Evolutionary conservation across 305 asterid species (phyloP).

Genomic region (Ruellia speciosa): DNA sequence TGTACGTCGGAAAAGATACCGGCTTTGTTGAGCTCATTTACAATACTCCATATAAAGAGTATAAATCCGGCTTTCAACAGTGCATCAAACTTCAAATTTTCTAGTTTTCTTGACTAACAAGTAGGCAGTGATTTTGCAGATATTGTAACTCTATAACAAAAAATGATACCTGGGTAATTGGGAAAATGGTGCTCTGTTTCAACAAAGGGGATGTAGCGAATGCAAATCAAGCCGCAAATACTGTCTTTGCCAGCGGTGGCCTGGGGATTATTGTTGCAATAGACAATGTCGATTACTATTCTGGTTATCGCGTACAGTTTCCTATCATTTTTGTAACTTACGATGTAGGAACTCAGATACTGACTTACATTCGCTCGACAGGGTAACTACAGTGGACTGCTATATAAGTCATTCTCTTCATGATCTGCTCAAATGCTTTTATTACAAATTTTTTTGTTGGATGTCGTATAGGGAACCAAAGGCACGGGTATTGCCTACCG

Average conservation of each 20-base stretch:
- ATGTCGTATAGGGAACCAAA: conserved; percentile 9
- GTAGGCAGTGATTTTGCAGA: conserved; percentile 15
- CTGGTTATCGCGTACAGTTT: neutral
- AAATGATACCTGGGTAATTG: conserved; percentile 28
- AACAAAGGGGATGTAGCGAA: neutral
- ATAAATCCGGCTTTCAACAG: no score
- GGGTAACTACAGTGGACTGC: conserved; percentile 13
- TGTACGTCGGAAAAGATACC: conserved; percentile 26
- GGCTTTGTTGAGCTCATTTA: conserved; percentile 19
- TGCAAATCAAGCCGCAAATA: neutral
- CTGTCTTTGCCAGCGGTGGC: conserved; percentile 22
- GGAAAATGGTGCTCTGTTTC: conserved; percentile 36
- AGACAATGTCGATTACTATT: neutral
- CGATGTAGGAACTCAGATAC: conserved; percentile 29
- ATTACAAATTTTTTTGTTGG: neutral
- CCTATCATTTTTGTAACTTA: conserved; percentile 22
- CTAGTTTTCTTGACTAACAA: neutral
- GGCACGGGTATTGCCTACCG: conserved; percentile 16
- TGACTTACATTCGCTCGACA: conserved; percentile 25
- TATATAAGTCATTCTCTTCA: neutral
- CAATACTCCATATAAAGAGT: neutral
- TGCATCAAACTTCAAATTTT: no score
- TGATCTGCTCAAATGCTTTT: neutral
- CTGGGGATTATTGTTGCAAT: conserved; percentile 29
- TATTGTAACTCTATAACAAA: conserved; percentile 19